These are phyloP conservation scores for Luvunga scandens DNA, from an alignment of 345 rosid genomes.

Conservation along the genomic window DNA sequence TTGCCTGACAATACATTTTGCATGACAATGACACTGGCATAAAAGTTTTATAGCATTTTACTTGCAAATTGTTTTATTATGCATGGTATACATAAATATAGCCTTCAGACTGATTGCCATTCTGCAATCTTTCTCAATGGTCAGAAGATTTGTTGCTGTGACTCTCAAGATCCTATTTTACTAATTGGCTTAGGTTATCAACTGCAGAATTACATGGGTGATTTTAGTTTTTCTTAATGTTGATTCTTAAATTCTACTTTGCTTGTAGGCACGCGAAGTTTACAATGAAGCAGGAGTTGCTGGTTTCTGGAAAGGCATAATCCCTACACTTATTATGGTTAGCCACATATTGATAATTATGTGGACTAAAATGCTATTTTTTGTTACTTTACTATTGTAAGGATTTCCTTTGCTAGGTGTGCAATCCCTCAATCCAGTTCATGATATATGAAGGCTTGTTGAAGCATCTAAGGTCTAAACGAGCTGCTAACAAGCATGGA, in stretches of 20 bases:
- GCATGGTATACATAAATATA: not conserved
- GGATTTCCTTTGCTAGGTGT: slow-evolving; percentile 36
- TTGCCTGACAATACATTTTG: not conserved
- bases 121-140: not conserved
- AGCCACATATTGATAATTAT: slow-evolving; percentile 15
- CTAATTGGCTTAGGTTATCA: not conserved
- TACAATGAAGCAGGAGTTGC: slow-evolving; percentile 52
- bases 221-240: not conserved
- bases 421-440: slow-evolving; percentile 72
- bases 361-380: not conserved
- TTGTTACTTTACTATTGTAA: slow-evolving; percentile 9
- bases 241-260: not conserved
- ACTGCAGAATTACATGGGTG: not conserved
- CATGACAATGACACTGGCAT: too few species aligned
- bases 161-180: not conserved
- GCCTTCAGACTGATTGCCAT: not conserved
- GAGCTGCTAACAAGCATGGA: slow-evolving; percentile 33
- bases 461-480: slow-evolving; percentile 49
- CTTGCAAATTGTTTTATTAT: not conserved
- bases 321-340: slow-evolving; percentile 64
- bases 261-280: slow-evolving; percentile 45
- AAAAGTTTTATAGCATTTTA: not conserved
- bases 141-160: not conserved
- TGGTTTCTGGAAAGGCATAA: slow-evolving; percentile 74
- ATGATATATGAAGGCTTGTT: slow-evolving; percentile 57